Evolutionary conservation across 805 yeast species (phyloP), one percentile per base, ranked within the genome.

Genomic region (Metschnikowia peoriensis): DNA sequence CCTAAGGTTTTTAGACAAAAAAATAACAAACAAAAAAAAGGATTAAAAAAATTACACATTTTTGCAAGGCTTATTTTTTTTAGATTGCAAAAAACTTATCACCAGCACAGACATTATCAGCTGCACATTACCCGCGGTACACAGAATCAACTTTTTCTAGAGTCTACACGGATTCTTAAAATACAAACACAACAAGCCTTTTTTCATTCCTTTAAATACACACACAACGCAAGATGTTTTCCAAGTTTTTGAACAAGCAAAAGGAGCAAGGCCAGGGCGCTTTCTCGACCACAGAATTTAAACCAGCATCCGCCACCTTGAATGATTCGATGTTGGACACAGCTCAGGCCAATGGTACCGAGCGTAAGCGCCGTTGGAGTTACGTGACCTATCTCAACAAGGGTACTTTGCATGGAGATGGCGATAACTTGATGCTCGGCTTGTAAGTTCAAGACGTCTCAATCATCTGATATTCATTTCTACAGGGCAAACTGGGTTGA

Each of bases 321-420:
- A 58, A 57, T 40, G 56, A 54, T 38, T 38, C 54, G 28, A 38
- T 50, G 38, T 37, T 52, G 8, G 29, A 38, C 27, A 47, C 38
- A 9, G 38, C 47, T 12, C 45, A 48, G 15, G 51, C 50, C 22
- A 16, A 39, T 10, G 27, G 27, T 27, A 10, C 7, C 10, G 46
- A 51, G 39, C 51, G 49, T 11, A 56, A 50, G 52, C 60, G 63
- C 35, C 60, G 62, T 16, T 58, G 63, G 61, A 58, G 63, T 37
- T 55, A 58, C 29, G 59, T 54, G 40, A 58, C 62, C 4, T 58
- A 56, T 46, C 54, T 59, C 16, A 50, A 59, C 56, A 49, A 49
- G 28, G 63, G 63, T 41, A 56, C 61, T 7, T 58, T 58, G 49
- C 61, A 52, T 39, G 63, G 57, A 2, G 61, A 59, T 44, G 60